phyloP scores from a whole-genome alignment of 441 rosid genomes.

The Raphanus hybrid region DNA sequence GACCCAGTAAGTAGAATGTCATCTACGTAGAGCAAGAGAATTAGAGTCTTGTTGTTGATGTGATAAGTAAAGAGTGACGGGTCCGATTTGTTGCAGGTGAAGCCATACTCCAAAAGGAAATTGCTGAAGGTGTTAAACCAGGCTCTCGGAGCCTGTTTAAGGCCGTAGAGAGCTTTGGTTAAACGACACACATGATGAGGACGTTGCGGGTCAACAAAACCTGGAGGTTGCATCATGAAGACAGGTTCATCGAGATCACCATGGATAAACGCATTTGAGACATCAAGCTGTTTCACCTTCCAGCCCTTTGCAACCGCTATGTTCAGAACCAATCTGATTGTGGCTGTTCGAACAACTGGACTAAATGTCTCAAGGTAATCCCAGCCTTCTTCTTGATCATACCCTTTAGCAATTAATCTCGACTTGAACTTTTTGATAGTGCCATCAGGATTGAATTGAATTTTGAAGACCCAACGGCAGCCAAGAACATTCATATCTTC shows the following conservation, averaged over 20 bases:
- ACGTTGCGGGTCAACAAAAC: not conserved
- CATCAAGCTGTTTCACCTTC: not conserved
- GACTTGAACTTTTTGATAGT: no score
- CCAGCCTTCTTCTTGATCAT: no score
- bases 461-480: no score
- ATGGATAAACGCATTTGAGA: not conserved
- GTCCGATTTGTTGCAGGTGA: not conserved
- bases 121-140: not conserved
- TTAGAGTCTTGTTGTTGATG: not conserved
- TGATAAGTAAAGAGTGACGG: not conserved
- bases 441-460: no score
- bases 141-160: not conserved
- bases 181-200: not conserved
- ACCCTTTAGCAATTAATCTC: no score
- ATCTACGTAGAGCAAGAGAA: not conserved
- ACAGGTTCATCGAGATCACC: not conserved
- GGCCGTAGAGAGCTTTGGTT: not conserved
- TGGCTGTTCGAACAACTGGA: no score
- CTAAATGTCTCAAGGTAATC: no score
- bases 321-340: no score
- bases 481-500: no score
- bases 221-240: not conserved
- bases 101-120: not conserved
- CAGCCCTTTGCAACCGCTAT: no score
- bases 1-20: not conserved